phyloP scores from a whole-genome alignment of 192 early-diverging fungal species.

The Coemansia sp. region DNA sequence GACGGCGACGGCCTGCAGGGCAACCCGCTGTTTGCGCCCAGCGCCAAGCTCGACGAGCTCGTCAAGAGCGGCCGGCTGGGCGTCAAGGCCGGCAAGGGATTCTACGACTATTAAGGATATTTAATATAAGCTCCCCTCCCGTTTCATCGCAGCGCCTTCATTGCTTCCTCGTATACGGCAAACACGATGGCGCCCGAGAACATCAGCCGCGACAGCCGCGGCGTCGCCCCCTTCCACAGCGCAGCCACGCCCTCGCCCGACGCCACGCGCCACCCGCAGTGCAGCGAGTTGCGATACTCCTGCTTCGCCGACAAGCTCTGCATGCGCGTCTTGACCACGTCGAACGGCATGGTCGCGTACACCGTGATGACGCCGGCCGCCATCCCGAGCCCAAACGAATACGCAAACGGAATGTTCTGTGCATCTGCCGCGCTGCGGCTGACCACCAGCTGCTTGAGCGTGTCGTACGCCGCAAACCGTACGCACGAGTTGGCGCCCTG shows the following conservation, averaged over 20 bases:
- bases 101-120: slow-evolving; percentile 65
- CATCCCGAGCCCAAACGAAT: slow-evolving; percentile 73
- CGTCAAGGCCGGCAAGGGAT: slow-evolving; percentile 81
- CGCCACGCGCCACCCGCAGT: slow-evolving; percentile 69
- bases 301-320: slow-evolving; percentile 71
- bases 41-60: slow-evolving; percentile 65
- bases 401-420: slow-evolving; percentile 47
- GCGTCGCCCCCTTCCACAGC: slow-evolving; percentile 95
- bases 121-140: too few species aligned
- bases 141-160: slow-evolving; percentile 31
- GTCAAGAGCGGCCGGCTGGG: slow-evolving; percentile 73
- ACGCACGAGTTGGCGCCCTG: slow-evolving; percentile 97
- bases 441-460: slow-evolving; percentile 60
- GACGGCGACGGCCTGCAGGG: slow-evolving; percentile 73
- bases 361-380: slow-evolving; percentile 89
- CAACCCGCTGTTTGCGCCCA: slow-evolving; percentile 66
- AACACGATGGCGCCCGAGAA: slow-evolving; percentile 53
- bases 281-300: slow-evolving; percentile 66
- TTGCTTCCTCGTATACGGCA: slow-evolving; percentile 50
- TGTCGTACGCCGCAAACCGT: slow-evolving; percentile 80
- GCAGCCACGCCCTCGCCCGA: slow-evolving; percentile 74
- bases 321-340: slow-evolving; percentile 97
- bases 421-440: background rate
- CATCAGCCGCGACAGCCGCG: slow-evolving; percentile 75
- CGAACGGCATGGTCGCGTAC: slow-evolving; percentile 94